Base-by-base conservation (phyloP, 164 flowering plant species). In the Berberis vulgaris region DNA sequence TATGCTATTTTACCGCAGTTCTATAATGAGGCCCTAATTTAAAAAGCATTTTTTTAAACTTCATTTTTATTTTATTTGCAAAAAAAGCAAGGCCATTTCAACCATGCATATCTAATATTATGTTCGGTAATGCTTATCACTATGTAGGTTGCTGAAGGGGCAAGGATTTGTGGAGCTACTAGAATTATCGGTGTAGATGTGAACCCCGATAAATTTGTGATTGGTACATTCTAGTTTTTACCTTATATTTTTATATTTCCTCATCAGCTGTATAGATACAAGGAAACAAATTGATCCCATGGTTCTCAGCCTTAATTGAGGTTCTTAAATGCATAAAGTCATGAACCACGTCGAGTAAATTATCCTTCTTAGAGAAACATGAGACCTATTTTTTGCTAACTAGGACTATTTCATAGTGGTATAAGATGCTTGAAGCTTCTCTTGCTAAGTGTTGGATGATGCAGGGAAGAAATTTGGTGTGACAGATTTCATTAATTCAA, bases 131-230 rank as follows among this genome's bases (percentile, higher is more conserved):
- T 11, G 3, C 13, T 52, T 52, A 7, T 52, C 4, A 52, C n/a
- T 11, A 47, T 43, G 38, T 45, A 86, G 96, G 92, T 86, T 46
- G 90, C 90, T 2, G 84, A 84, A 53, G 96, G 88, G 42, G 84
- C 88, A 8, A 81, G 82, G 58, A 13, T 77, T 0, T 66, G 82
- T 12, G 80, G 86, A 60, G 96, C 96, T 61, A 73, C 87, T 0
- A 84, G 64, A 70, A 85, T 88, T 41, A 84, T 88, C 53, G 90
- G 92, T 1, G 76, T 88, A 8, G 92, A 88, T 68, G 43, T 83
- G 41, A 86, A 82, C 60, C 78, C 84, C 0, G 74, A 84, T 1
- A 88, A 86, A 49, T 46, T 46, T 46, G 49, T 5, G 8, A 5
- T 46, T 46, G 49, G 49, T 46, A 46, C 8, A 26, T 26, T 26